Evolutionary conservation across 768 basidiomycete species (phyloP), one percentile per base, ranked within the genome.

Genomic region (Rubroboletus pulcherrimus): DNA sequence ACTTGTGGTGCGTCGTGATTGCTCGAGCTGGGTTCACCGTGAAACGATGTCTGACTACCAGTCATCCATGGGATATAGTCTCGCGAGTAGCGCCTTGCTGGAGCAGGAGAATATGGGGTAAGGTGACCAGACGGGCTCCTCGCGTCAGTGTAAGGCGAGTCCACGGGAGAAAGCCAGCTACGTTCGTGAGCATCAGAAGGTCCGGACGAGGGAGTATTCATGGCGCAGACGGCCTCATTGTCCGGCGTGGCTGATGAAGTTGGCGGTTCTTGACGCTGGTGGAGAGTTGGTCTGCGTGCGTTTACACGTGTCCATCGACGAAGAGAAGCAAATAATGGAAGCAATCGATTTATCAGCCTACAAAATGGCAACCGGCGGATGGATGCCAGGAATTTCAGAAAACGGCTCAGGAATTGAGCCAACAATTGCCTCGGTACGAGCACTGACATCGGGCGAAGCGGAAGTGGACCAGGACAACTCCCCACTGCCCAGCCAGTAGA

Each of bases 91-190:
- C 43, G 56, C 31, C 58, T 62, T 49, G 54, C 45, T 7, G 52
- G 56, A 33, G 46, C 10, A 5, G 54, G 67, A 15, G 65, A 46
- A 40, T 45, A 45, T 11, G 65, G 65, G 3, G 39, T 4, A 15
- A 69, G 59, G 21, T 67, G 66, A 17, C 59, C 65, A 34, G 65
- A 67, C 6, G 48, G 49, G 10, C 64, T 63, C 33, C 56, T 60
- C 21, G 39, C 24, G 39, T 9, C 53, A 24, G 35, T 46, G n/a
- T 60, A 65, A 11, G 58, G 55, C 26, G 33, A 38, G 29, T 65
- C 67, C 5, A 42, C 39, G 0, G 56, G 54, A 30, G 67, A 66
- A 33, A 33, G 43, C 9, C 37, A 49, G 38, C 31, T n/a, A 34
- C 21, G 41, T 33, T 49, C 61, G 4, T 47, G 24, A 29, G 17